Percentiles rank a stretch among this genome's conserved stretches.
These are phyloP conservation scores for Claviceps quebecensis DNA, from an alignment of 2,329 filamentous ascomycete genomes.

Conservation along the genomic window DNA sequence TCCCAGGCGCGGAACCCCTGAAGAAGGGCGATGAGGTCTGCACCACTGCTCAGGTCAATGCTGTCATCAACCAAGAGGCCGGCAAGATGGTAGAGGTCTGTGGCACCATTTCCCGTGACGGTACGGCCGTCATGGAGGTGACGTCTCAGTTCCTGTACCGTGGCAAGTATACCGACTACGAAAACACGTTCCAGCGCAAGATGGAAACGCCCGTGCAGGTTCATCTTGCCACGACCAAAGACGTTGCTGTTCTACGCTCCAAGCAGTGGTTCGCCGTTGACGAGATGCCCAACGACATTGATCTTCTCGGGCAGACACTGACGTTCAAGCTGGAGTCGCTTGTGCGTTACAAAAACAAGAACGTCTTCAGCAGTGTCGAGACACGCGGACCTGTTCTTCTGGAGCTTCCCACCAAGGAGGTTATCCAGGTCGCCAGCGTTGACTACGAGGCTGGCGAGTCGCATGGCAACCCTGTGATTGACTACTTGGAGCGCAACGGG, in stretches of 20 bases:
- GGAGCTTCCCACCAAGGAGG: slow-evolving; percentile 90
- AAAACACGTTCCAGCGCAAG: slow-evolving; percentile 99
- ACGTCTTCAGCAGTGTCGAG: slow-evolving; percentile 79
- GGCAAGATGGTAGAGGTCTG: slow-evolving; percentile 99
- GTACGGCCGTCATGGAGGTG: slow-evolving; percentile 87
- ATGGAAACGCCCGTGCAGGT: slow-evolving; percentile 90
- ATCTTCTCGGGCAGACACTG: slow-evolving; percentile 82
- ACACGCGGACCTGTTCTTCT: slow-evolving; percentile 86
- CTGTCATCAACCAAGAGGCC: slow-evolving; percentile 93
- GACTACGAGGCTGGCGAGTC: slow-evolving; percentile 87
- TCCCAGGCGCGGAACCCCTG: slow-evolving; percentile 83
- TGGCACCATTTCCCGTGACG: slow-evolving; percentile 79
- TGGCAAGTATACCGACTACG: slow-evolving; percentile 79
- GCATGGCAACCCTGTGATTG: slow-evolving; percentile 90
- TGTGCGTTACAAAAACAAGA: slow-evolving; percentile 88
- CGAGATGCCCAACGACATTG: slow-evolving; percentile 51
- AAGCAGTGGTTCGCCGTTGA: slow-evolving; percentile 97
- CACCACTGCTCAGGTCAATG: slow-evolving; percentile 91
- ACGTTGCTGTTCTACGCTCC: slow-evolving; percentile 83
- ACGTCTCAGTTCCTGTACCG: slow-evolving; percentile 97
- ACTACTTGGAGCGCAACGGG: slow-evolving; percentile 87
- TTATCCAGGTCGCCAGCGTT: slow-evolving; percentile 93
- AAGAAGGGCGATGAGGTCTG: slow-evolving; percentile 91
- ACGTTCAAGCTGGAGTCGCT: slow-evolving; percentile 92
- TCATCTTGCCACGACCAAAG: slow-evolving; percentile 73